Evolutionary conservation across 768 basidiomycete genomes (phyloP), one percentile per base, ranked within the genome.

Genomic region (Pholiota molesta): DNA sequence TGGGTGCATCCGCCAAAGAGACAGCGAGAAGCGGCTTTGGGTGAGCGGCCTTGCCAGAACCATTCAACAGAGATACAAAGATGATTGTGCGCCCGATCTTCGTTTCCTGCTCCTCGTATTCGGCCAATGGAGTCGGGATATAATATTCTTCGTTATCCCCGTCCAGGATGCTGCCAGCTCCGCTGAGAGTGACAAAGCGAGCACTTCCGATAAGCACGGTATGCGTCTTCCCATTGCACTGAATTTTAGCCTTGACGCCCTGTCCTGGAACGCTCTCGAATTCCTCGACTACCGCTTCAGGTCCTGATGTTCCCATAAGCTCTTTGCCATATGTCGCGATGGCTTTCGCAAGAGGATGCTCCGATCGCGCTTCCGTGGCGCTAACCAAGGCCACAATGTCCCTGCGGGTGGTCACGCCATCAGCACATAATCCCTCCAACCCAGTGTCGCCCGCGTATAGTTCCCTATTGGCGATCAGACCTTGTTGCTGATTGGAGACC

Each of bases 311-410:
- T 14, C 78, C 75, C 11, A 94, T 73, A 0, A 86, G 67, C 29
- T 88, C 85, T 70, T 85, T 90, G 31, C 94, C 92, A 71, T 94
- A 91, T 0, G 83, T 76, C 5, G 96, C 93, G 52, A 98, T 89
- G 14, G 97, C 96, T 70, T 93, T 92, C 10, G 97, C 97, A 21
- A 99, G 86, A 2, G 97, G 97, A 71, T 99, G 97, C 73, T 99
- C 97, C 0, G 96, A 98, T 62, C 88, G 87, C 10, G 91, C 89
- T 74, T 99, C 97, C 0, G 94, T 89, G 1, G 90, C 89, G 28
- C 90, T 85, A 39, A 99, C 81, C 83, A 97, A 88, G 2, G 94
- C 85, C 14, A 99, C 76, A 26, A 95, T 79, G 17, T 85, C 79
- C 35, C 80, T 80, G 26, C 87, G 79, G 3, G 75, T 77, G 0